A percentile compares a stretch with the other conserved stretches of the same genome.
These are phyloP conservation scores for Lolium multiflorum DNA, from an alignment of 176 grass and related monocot genomes.

Conservation along the genomic window DNA sequence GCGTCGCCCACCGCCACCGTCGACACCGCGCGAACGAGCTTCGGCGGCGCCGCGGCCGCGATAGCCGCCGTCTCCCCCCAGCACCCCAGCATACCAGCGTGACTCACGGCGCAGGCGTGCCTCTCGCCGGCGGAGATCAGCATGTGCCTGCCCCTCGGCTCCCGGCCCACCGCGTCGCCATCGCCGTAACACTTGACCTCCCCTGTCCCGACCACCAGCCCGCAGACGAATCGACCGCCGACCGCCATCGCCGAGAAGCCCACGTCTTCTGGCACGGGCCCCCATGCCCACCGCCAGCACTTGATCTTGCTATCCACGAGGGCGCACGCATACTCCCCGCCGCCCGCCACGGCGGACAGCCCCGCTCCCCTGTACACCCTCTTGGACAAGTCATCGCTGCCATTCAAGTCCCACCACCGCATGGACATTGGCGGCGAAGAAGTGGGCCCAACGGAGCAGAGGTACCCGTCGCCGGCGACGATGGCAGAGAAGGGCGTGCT, in stretches of 20 bases:
- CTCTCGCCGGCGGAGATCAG: conserved; percentile 64
- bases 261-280: neutral
- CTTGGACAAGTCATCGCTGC: conserved; percentile 39
- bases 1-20: conserved; percentile 66
- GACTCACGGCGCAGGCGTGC: conserved; percentile 73
- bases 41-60: conserved; percentile 7
- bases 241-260: conserved; percentile 63
- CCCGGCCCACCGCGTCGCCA: conserved; percentile 19
- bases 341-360: conserved; percentile 69
- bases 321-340: conserved; percentile 68
- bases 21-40: conserved; percentile 35
- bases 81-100: conserved; percentile 38
- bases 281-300: conserved; percentile 76
- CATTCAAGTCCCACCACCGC: conserved; percentile 78
- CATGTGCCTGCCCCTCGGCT: conserved; percentile 54
- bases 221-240: conserved; percentile 82
- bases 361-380: conserved; percentile 64
- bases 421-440: conserved; percentile 43
- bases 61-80: conserved; percentile 66
- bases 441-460: conserved; percentile 55
- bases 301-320: conserved; percentile 43
- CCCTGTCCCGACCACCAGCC: conserved; percentile 40
- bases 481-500: conserved; percentile 55
- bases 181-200: conserved; percentile 65
- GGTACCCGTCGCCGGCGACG: conserved; percentile 82